Evolutionary conservation across 192 early-diverging fungal genomes (phyloP).

Genomic region (Coemansia sp.): DNA sequence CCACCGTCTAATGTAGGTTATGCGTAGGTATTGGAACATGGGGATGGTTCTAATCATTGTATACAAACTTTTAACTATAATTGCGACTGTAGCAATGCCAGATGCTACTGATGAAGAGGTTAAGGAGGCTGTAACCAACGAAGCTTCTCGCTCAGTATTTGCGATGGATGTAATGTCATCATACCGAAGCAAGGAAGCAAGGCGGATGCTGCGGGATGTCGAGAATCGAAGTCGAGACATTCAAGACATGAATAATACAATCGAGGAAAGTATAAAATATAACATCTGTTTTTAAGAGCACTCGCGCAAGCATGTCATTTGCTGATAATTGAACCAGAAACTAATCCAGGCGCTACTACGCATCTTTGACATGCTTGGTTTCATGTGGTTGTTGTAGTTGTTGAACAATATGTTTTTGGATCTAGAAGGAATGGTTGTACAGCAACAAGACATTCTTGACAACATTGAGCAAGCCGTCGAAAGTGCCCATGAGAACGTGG

Average conservation of each 20-base stretch:
- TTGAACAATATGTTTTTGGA: constrained; percentile 50
- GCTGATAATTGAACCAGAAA: neutral
- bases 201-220: constrained; percentile 45
- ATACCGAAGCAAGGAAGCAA: constrained; percentile 39
- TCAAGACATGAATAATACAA: constrained; percentile 38
- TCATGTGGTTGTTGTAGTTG: constrained; percentile 19
- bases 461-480: constrained; percentile 52
- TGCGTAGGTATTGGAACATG: neutral
- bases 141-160: constrained; percentile 44
- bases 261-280: constrained; percentile 33
- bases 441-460: constrained; percentile 52
- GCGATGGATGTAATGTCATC: constrained; percentile 55
- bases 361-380: neutral
- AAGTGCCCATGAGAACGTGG: constrained; percentile 29
- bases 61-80: neutral
- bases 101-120: constrained; percentile 52
- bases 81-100: constrained; percentile 29
- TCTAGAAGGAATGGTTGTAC: constrained; percentile 31
- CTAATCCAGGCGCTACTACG: neutral
- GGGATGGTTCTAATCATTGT: neutral
- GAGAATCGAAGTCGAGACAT: constrained; percentile 50
- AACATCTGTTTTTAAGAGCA: neutral
- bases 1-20: neutral
- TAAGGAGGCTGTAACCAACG: constrained; percentile 30
- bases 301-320: neutral